Evolutionary conservation across 768 basidiomycete genomes (phyloP), one percentile per base, ranked within the genome.

Genomic region (Gymnopilus junonius): DNA sequence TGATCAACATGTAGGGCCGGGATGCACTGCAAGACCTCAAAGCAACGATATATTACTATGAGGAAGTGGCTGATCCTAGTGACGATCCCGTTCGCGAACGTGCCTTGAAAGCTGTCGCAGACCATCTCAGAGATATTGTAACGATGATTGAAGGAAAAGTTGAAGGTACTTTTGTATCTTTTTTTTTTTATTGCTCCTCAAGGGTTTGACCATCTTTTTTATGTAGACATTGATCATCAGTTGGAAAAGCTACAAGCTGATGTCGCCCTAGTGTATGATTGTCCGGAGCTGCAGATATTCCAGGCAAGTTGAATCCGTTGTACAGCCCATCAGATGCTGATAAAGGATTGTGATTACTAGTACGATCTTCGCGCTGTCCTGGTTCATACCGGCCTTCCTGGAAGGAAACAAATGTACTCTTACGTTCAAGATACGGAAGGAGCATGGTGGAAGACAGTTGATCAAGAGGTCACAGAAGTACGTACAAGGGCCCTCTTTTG

Each of bases 291-390:
- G 35, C 87, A 89, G 67, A 75, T 83, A 54, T 80, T 83, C 69
- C 83, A 82, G 65, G 92, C 86, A 62, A 34, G 83, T 77, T 23
- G 31, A 27, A 8, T n/a, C 23, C 12, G 21, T 8, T 51, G 4
- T 4, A 42, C 23, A 4, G 25, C 25, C 12, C 23, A 21, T 27
- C n/a, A n/a, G n/a, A 4, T 54, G 8, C 21, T 61, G 37, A 5
- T 25, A 6, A 54, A 54, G 56, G 35, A 15, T 40, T 12, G 37
- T 25, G 50, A 21, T 57, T 3, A 46, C 11, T 42, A 94, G 92
- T 95, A 94, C 69, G 91, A 93, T 65, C 84, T 95, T 23, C 89
- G 91, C 2, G 88, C 84, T 8, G 92, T 93, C 4, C 80, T 94
- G 39, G 79, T 92, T 48, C 90, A 93, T 66, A 91, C 90, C 11